A percentile compares a stretch with the other conserved stretches of the same genome.
Conservation (phyloP, 192 early-diverging fungal genomes). For the Allomyces macrogynus region DNA sequence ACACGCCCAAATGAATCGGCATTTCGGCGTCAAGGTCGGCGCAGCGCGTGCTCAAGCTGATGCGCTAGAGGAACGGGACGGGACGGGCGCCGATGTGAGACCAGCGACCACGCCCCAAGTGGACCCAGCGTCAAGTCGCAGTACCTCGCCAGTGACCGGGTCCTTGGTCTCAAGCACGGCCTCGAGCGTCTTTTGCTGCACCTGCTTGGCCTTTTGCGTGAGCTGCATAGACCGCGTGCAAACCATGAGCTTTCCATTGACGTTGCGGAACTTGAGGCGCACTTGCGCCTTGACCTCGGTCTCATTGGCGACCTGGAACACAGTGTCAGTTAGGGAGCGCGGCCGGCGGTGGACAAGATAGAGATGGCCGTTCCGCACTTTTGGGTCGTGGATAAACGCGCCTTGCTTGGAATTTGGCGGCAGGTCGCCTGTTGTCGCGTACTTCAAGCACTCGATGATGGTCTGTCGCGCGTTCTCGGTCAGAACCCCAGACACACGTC, state of each 20-base stretch:
- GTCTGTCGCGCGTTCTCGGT: slow-evolving; percentile 24
- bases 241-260: slow-evolving; percentile 47
- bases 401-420: slow-evolving; percentile 78
- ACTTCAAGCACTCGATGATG: slow-evolving; percentile 92
- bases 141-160: slow-evolving; percentile 28
- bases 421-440: slow-evolving; percentile 72
- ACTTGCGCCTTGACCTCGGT: slow-evolving; percentile 80
- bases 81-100: too few relatives aligned
- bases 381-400: slow-evolving; percentile 89
- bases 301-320: slow-evolving; percentile 38
- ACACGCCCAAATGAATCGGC: slow-evolving; percentile 69
- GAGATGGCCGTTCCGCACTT: slow-evolving; percentile 18
- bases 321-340: not conserved
- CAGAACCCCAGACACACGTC: not conserved
- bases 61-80: slow-evolving; percentile 11
- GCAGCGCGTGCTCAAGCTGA: slow-evolving; percentile 58
- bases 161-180: slow-evolving; percentile 37
- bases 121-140: too few relatives aligned
- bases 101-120: too few relatives aligned
- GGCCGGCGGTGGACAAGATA: not conserved
- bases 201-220: slow-evolving; percentile 37
- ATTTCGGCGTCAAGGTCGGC: slow-evolving; percentile 72
- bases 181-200: slow-evolving; percentile 61
- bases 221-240: slow-evolving; percentile 55
- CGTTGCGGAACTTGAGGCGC: slow-evolving; percentile 62